These are phyloP conservation scores for Phytophthora hybrid DNA, from an alignment of 352 stramenopile species.

Conservation along the genomic window DNA sequence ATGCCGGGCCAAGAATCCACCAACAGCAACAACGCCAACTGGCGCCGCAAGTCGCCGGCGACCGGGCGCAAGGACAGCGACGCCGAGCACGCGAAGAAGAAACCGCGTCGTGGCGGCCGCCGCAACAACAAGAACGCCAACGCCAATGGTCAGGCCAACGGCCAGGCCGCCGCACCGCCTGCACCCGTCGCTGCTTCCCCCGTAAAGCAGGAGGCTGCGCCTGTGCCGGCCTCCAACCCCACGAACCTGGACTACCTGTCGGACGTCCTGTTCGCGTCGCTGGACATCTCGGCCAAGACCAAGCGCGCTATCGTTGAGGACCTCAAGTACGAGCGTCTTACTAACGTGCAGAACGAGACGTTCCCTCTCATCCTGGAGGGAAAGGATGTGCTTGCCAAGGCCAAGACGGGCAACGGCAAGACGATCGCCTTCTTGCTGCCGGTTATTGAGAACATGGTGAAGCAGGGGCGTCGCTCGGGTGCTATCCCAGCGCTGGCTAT, in stretches of 20 bases:
- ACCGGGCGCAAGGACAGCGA: constrained; percentile 51
- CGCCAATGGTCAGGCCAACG: constrained; percentile 2
- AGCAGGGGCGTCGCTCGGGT: constrained; percentile 63
- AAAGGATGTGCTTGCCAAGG: constrained; percentile 92
- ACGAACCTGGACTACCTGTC: constrained; percentile 61
- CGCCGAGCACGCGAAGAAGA: constrained; percentile 67
- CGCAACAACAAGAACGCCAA: constrained; percentile 40
- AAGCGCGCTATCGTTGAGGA: constrained; percentile 82
- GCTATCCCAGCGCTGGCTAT: constrained; percentile 94
- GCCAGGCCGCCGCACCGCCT: constrained; percentile 1
- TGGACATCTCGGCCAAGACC: constrained; percentile 65
- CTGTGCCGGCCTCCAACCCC: constrained; percentile 19
- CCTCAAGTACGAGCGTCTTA: constrained; percentile 90
- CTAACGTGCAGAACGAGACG: constrained; percentile 89
- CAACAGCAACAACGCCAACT: constrained; percentile 35
- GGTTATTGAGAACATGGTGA: constrained; percentile 82
- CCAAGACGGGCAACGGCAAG: constrained; percentile 92
- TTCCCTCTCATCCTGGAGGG: constrained; percentile 79
- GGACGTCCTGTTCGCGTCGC: constrained; percentile 61
- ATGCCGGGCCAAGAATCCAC: constrained; percentile 31
- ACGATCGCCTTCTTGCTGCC: constrained; percentile 90
- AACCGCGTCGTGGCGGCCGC: constrained; percentile 52
- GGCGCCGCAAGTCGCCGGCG: constrained; percentile 43
- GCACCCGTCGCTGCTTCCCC: constrained; percentile 3
- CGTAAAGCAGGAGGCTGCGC: constrained; percentile 15